Evolutionary conservation across 1,139 yeast species (phyloP), one percentile per base, ranked within the genome.

Genomic region (Barnettozyma hawaiiensis): DNA sequence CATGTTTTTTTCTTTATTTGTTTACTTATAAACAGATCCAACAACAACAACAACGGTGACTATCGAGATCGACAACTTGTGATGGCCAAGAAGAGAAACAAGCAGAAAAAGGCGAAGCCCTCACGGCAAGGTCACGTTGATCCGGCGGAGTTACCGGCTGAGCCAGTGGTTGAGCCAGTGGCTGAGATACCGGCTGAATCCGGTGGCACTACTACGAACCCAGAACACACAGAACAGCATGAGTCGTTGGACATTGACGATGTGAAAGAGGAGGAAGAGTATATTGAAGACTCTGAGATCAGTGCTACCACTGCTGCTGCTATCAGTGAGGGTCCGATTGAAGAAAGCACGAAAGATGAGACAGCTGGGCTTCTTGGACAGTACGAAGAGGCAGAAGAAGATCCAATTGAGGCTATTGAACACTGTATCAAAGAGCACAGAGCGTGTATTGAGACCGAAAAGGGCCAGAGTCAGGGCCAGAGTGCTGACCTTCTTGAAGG

Each of bases 301-400:
- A 32, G 37, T 26, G 12, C 16, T 14, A 14, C 22, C 18, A 34
- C 7, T 4, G 18, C n/a, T 9, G 33, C 16, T 14, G 20, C 22
- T 23, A 34, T 11, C 6, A 22, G 16, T 9, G 33, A 27, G 18
- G 33, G 26, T 5, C 36, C 43, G 4, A 31, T 24, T 23, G 39
- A n/a, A 4, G 39, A 40, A 19, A 35, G 39, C 21, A 27, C 41
- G 21, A 32, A 34, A 7, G 42, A 35, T n/a, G 46, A 32, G 22
- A 21, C 22, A 12, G 31, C 36, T 21, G n/a, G n/a, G n/a, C n/a
- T n/a, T n/a, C n/a, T n/a, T n/a, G n/a, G n/a, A n/a, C n/a, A n/a
- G n/a, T n/a, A n/a, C n/a, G n/a, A n/a, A n/a, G n/a, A n/a, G n/a
- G n/a, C n/a, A n/a, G 31, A 24, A 12, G 20, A 31, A 11, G 16